Evolutionary conservation across 1,284 basidiomycete genomes (phyloP).

Genomic region (Apiotrichum mycotoxinovorans): DNA sequence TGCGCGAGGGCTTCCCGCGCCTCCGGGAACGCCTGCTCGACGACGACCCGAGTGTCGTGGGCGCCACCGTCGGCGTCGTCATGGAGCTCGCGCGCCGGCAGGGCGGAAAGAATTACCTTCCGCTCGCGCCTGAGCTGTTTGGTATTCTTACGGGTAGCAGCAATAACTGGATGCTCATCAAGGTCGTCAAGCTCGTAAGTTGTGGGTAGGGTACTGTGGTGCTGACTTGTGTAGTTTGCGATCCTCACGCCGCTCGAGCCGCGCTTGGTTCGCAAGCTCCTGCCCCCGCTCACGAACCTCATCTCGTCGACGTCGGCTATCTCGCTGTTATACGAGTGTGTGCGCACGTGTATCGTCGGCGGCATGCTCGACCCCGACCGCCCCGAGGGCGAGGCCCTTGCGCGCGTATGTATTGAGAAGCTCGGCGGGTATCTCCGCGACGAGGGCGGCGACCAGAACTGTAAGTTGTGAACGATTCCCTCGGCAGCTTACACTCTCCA

Average conservation of each 20-base stretch:
- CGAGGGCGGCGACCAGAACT: conserved; percentile 75
- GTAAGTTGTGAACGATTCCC: conserved; percentile 54
- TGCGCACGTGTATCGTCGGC: conserved; percentile 95
- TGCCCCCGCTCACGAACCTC: conserved; percentile 87
- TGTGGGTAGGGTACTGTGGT: neutral
- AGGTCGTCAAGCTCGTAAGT: conserved; percentile 89
- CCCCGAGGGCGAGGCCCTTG: conserved; percentile 68
- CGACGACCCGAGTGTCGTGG: conserved; percentile 81
- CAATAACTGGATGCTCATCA: conserved; percentile 99
- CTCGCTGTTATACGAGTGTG: conserved; percentile 94
- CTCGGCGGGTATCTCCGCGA: conserved; percentile 88
- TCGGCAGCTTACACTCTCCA: neutral
- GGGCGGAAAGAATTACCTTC: conserved; percentile 72
- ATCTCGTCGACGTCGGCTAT: conserved; percentile 92
- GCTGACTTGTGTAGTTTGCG: conserved; percentile 66
- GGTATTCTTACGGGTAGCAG: conserved; percentile 88
- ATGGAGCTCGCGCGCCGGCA: conserved; percentile 79
- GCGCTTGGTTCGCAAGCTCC: conserved; percentile 86
- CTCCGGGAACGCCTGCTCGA: conserved; percentile 84
- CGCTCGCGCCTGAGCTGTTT: conserved; percentile 87
- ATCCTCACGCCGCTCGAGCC: conserved; percentile 86
- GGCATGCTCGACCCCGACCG: conserved; percentile 82
- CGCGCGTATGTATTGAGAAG: conserved; percentile 86
- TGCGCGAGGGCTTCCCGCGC: conserved; percentile 63
- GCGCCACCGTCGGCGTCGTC: conserved; percentile 87